Conservation (phyloP, 2,329 filamentous ascomycete genomes). For the Fusarium praegraminearum region DNA sequence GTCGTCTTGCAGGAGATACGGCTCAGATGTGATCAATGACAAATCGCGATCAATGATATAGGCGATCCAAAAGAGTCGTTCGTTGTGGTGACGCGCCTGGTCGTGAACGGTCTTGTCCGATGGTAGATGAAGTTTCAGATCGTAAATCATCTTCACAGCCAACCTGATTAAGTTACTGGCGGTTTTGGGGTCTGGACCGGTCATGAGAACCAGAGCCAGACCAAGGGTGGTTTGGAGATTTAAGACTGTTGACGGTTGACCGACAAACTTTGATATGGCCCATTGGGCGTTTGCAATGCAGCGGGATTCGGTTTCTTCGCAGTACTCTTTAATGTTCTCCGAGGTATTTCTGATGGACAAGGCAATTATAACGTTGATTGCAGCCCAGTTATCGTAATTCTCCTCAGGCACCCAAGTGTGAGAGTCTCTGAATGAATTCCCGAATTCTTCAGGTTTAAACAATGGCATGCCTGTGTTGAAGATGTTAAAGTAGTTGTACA, state of each 20-base stretch:
- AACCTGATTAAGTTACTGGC: background rate
- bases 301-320: background rate
- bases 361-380: background rate
- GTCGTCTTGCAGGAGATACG: background rate
- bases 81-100: background rate
- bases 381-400: background rate
- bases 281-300: background rate
- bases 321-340: background rate
- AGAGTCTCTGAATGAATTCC: no score
- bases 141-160: background rate
- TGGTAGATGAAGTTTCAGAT: background rate
- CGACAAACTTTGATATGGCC: background rate
- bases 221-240: background rate
- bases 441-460: background rate
- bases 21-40: background rate
- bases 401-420: background rate
- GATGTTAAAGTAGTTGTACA: background rate
- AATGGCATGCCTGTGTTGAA: background rate
- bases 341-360: background rate
- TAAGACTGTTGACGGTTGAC: background rate
- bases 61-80: background rate
- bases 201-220: background rate
- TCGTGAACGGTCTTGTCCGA: no score
- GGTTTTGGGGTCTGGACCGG: background rate
- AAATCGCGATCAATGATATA: background rate